Evolutionary conservation across 139 green algal species (phyloP).

Genomic region (Pleodorina starrii): DNA sequence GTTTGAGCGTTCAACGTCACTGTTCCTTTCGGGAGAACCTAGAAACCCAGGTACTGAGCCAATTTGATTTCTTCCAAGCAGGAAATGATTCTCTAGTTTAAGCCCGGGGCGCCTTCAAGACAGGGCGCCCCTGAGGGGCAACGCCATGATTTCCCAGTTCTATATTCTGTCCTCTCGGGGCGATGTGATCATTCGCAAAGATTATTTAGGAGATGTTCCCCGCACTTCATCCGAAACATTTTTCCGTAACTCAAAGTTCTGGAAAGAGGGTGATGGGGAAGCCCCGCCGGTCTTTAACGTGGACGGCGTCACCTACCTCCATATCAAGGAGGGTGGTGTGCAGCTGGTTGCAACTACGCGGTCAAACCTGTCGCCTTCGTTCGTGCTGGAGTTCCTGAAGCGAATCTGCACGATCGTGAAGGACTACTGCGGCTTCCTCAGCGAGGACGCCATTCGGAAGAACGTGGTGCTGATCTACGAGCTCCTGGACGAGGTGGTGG

Average conservation of each 20-base stretch:
- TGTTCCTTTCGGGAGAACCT: no score
- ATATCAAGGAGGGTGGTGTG: constrained; percentile 90
- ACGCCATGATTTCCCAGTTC: constrained; percentile 91
- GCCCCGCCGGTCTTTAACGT: constrained; percentile 93
- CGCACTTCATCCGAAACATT: constrained; percentile 89
- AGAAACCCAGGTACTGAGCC: no score
- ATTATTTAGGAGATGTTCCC: constrained; percentile 92
- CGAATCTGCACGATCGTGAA: constrained; percentile 92
- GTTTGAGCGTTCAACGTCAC: no score
- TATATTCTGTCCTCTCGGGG: constrained; percentile 92
- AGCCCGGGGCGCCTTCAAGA: constrained; percentile 2
- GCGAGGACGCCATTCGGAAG: constrained; percentile 93
- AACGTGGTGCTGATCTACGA: constrained; percentile 99
- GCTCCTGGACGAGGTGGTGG: constrained; percentile 95
- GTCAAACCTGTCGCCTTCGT: constrained; percentile 89
- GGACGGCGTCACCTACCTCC: constrained; percentile 97
- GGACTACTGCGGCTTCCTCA: constrained; percentile 77
- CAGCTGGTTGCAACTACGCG: constrained; percentile 92
- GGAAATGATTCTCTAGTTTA: background rate
- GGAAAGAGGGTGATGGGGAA: constrained; percentile 81
- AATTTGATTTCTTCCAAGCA: no score
- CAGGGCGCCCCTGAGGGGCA: constrained; percentile 1
- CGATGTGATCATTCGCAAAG: constrained; percentile 93
- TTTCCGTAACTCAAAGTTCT: constrained; percentile 92
- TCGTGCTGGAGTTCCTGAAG: constrained; percentile 94